These are phyloP conservation scores for Parmales sp. DNA, from an alignment of 108 stramenopile genomes.

Conservation along the genomic window DNA sequence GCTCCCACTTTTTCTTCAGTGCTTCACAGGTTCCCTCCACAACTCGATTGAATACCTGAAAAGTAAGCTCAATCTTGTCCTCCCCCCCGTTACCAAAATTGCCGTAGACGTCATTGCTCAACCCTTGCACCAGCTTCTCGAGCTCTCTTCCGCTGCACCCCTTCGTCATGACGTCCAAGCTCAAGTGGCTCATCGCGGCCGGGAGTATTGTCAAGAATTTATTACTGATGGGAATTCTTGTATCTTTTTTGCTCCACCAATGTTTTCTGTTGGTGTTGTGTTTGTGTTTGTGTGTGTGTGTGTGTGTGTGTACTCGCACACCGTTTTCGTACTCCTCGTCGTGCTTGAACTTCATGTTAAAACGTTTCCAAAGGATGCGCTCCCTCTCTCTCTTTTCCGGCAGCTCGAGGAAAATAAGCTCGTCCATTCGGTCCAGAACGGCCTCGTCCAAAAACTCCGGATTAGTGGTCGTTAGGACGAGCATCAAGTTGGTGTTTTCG, in stretches of 20 bases:
- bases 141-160: background rate
- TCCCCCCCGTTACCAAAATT: too few species aligned
- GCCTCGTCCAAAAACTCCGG: slow-evolving; percentile 74
- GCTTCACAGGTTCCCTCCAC: background rate
- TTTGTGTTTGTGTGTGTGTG: too few species aligned
- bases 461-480: slow-evolving; percentile 72
- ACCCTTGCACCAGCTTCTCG: slow-evolving; percentile 3
- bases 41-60: background rate
- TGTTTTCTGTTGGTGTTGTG: background rate
- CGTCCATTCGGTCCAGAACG: slow-evolving; percentile 74
- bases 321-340: background rate
- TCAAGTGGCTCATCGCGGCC: background rate
- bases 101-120: background rate
- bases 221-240: background rate
- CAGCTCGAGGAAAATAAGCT: slow-evolving; percentile 55
- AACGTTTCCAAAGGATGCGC: slow-evolving; percentile 43
- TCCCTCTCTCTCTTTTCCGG: slow-evolving; percentile 39
- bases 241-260: background rate
- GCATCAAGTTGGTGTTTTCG: slow-evolving; percentile 59
- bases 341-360: slow-evolving; percentile 30
- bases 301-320: too few species aligned
- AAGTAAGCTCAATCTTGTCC: background rate
- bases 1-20: slow-evolving; percentile 6
- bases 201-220: background rate
- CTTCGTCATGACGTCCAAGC: background rate